phyloP scores from a whole-genome alignment of 768 basidiomycete species.

The Lactifluus rugatus region DNA sequence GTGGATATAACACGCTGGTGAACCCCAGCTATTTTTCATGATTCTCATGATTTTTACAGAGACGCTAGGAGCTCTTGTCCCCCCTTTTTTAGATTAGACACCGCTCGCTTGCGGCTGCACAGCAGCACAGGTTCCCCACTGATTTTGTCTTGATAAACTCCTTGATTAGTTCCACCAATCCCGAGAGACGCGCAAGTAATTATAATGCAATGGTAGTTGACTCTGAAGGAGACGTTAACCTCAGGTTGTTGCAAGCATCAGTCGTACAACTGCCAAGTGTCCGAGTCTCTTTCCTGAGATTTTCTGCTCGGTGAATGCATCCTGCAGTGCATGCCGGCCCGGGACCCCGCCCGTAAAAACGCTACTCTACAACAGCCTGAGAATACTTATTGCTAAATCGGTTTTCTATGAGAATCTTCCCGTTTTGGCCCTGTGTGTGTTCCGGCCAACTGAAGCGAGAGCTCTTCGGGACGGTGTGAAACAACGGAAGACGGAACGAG shows the following conservation, averaged over 20 bases:
- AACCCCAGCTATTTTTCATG: too few relatives aligned
- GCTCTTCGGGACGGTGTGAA: too few relatives aligned
- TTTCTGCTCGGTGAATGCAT: slow-evolving; percentile 77
- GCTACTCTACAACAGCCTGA: too few relatives aligned
- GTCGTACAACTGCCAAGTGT: slow-evolving; percentile 40
- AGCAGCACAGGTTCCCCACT: too few relatives aligned
- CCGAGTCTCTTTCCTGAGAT: slow-evolving; percentile 37
- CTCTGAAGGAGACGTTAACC: slow-evolving; percentile 39
- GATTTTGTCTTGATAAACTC: slow-evolving; percentile 39
- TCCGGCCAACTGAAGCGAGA: too few relatives aligned
- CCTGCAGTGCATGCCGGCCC: slow-evolving; percentile 94
- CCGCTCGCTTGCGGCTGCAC: slow-evolving; percentile 43
- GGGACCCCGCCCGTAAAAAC: too few relatives aligned
- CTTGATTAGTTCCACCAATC: slow-evolving; percentile 70
- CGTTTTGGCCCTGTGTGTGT: background rate
- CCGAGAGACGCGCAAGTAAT: slow-evolving; percentile 56
- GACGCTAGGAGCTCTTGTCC: too few relatives aligned
- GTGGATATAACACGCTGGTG: too few relatives aligned
- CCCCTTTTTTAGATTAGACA: slow-evolving; percentile 72
- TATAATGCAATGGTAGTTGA: slow-evolving; percentile 75
- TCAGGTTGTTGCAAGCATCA: too few relatives aligned
- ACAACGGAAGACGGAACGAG: too few relatives aligned
- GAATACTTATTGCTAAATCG: slow-evolving; percentile 17
- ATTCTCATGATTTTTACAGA: too few relatives aligned
- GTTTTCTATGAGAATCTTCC: background rate